phyloP scores from a whole-genome alignment of 768 basidiomycete species.

The Boletus sensibilis region DNA sequence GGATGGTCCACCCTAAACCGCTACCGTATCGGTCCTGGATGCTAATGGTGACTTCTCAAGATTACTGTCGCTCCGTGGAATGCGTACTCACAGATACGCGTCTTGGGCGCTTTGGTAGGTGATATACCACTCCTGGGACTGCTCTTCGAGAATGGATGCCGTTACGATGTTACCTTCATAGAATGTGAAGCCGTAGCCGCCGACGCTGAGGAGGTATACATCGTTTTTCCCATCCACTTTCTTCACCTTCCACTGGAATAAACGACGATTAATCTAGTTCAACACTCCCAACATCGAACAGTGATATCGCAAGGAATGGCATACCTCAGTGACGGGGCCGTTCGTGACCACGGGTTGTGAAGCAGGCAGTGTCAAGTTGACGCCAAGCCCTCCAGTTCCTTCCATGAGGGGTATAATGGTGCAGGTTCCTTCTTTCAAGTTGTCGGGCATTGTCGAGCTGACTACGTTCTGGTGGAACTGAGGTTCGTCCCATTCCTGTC shows the following conservation, averaged over 20 bases:
- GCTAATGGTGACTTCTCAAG: not conserved
- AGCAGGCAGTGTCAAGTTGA: not conserved
- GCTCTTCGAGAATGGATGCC: not conserved
- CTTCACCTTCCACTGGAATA: too few relatives aligned
- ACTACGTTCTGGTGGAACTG: not conserved
- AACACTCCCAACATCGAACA: not conserved
- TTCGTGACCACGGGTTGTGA: not conserved
- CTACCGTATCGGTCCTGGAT: not conserved
- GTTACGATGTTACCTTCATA: not conserved
- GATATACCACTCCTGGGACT: not conserved
- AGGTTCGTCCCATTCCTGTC: not conserved
- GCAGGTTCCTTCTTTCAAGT: not conserved
- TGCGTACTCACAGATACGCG: not conserved
- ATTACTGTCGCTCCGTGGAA: not conserved
- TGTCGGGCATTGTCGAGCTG: not conserved
- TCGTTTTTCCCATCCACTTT: too few relatives aligned
- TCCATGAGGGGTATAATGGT: too few relatives aligned
- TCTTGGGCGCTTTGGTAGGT: not conserved
- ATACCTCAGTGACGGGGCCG: not conserved
- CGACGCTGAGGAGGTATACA: not conserved
- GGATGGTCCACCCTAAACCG: not conserved
- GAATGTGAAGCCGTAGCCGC: not conserved
- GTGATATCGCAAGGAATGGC: not conserved
- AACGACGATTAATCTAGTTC: too few relatives aligned
- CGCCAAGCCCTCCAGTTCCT: not conserved